These are phyloP conservation scores for Nyssa sinensis DNA, from an alignment of 148 eudicot species.

Conservation along the genomic window DNA sequence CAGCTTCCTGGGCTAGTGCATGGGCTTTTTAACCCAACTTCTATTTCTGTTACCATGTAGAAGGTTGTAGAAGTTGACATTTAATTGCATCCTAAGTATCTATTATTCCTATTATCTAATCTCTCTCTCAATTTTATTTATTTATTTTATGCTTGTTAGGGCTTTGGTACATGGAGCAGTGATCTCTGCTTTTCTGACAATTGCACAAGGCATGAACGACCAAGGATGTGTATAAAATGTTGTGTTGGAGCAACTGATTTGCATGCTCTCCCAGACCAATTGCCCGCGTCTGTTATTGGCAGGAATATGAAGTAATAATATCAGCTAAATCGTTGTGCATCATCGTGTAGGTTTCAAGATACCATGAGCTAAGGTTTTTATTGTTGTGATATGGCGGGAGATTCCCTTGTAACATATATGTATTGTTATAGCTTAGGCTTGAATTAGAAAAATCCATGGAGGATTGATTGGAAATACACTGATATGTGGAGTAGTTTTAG, in stretches of 20 bases:
- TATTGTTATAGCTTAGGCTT: not conserved
- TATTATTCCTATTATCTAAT: no score
- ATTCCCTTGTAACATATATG: not conserved
- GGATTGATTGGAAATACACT: not conserved
- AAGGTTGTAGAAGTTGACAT: not conserved
- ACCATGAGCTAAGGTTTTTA: not conserved
- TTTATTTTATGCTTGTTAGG: slow-evolving; percentile 46
- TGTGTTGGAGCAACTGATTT: not conserved
- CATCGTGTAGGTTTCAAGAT: not conserved
- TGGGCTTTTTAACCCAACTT: no score
- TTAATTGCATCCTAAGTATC: not conserved
- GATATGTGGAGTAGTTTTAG: not conserved
- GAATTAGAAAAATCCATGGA: not conserved
- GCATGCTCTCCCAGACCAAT: not conserved
- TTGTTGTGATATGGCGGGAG: not conserved
- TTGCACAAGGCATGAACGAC: slow-evolving; percentile 77
- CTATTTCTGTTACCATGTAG: not conserved
- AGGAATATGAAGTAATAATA: not conserved
- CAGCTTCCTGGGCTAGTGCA: no score
- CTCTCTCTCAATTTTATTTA: not conserved
- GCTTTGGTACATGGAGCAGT: slow-evolving; percentile 85
- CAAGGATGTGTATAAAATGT: slow-evolving; percentile 78
- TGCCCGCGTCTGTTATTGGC: not conserved
- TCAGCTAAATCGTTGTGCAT: slow-evolving; percentile 8
- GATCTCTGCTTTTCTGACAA: slow-evolving; percentile 74